Evolutionary conservation across 495 filamentous ascomycete species (phyloP).

Genomic region (Articulospora tetracladia): DNA sequence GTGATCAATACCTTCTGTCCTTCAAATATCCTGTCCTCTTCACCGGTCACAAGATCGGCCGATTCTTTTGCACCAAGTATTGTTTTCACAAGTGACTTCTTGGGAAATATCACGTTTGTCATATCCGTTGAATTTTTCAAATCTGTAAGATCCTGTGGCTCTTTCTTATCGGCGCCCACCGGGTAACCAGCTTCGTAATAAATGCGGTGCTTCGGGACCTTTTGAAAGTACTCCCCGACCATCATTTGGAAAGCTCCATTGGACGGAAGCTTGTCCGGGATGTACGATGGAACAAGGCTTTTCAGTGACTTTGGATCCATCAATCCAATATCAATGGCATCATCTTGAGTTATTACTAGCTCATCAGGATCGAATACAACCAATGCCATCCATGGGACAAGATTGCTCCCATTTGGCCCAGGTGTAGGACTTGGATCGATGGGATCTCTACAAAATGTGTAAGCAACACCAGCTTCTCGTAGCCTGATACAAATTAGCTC

Average conservation of each 20-base stretch:
- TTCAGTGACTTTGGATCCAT: background rate
- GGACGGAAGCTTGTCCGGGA: background rate
- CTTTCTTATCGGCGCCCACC: background rate
- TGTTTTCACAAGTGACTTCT: background rate
- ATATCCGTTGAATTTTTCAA: background rate
- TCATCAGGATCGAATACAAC: conserved; percentile 33
- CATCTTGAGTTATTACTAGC: background rate
- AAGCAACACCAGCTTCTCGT: conserved; percentile 9
- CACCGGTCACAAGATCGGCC: background rate
- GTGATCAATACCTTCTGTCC: background rate
- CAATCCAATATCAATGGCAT: background rate
- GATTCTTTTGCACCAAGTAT: background rate
- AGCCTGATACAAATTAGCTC: conserved; percentile 11
- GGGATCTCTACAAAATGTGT: background rate
- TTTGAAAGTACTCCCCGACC: conserved; percentile 11
- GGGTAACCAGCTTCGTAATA: conserved; percentile 5
- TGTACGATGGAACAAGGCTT: background rate
- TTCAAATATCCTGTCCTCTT: background rate
- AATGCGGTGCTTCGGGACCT: background rate
- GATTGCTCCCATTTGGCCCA: background rate
- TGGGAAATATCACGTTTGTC: conserved; percentile 2
- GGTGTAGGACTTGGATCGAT: background rate
- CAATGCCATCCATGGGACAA: conserved; percentile 23
- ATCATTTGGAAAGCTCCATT: conserved; percentile 12
- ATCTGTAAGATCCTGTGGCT: background rate